These are phyloP conservation scores for Zelopaecilomyces penicillatus DNA, from an alignment of 2,329 filamentous ascomycete genomes.

Conservation along the genomic window DNA sequence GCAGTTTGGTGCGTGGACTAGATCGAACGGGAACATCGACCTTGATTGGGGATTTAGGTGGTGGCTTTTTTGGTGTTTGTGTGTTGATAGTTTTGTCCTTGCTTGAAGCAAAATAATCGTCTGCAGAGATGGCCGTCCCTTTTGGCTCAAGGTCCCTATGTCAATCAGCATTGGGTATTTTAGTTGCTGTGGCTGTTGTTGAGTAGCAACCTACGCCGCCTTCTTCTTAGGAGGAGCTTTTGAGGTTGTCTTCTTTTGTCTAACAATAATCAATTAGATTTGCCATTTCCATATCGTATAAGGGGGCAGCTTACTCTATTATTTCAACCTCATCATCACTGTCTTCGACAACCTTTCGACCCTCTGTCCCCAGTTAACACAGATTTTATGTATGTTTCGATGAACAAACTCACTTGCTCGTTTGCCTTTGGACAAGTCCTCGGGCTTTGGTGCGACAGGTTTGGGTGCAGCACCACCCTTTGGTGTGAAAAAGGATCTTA, in stretches of 20 bases:
- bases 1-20: conserved; percentile 42
- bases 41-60: conserved; percentile 29
- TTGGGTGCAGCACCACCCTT: conserved; percentile 54
- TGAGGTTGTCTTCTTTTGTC: conserved; percentile 43
- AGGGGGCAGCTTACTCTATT: conserved; percentile 35
- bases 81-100: conserved; percentile 33
- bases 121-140: conserved; percentile 45
- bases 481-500: conserved; percentile 81
- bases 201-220: conserved; percentile 4
- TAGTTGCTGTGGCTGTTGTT: no score
- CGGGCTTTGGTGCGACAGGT: conserved; percentile 36
- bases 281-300: neutral
- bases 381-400: neutral
- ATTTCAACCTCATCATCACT: conserved; percentile 65
- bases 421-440: conserved; percentile 35
- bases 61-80: conserved; percentile 32
- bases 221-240: conserved; percentile 48
- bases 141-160: conserved; percentile 33
- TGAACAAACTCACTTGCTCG: conserved; percentile 33
- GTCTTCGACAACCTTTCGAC: conserved; percentile 68
- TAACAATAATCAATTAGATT: conserved; percentile 10
- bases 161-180: neutral
- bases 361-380: conserved; percentile 28
- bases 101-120: conserved; percentile 47
- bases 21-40: conserved; percentile 39